Evolutionary conservation across 1,284 basidiomycete genomes (phyloP).

Genomic region (Sanguinoderma infundibulare): DNA sequence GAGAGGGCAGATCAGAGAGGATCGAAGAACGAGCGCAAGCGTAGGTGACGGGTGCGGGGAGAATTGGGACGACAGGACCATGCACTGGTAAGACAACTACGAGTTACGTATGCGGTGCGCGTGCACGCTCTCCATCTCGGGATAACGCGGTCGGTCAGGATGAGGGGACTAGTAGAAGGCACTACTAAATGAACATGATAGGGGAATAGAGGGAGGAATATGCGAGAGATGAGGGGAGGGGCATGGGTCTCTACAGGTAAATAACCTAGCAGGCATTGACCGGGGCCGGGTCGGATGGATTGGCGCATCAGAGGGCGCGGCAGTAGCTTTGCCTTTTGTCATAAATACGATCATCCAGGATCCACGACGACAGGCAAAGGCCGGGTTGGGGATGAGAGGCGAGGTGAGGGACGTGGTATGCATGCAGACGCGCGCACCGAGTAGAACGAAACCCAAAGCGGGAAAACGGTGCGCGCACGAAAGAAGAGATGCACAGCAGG

Average conservation of each 20-base stretch:
- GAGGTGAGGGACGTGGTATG: not conserved
- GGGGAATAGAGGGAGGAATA: not conserved
- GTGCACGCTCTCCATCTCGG: too few relatives aligned
- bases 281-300: not conserved
- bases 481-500: not conserved
- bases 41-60: not conserved
- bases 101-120: not conserved
- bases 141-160: not conserved
- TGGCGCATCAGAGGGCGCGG: slow-evolving; percentile 7
- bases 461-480: too few relatives aligned
- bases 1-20: not conserved
- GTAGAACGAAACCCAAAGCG: not conserved
- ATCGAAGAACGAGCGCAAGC: not conserved
- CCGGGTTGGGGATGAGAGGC: not conserved
- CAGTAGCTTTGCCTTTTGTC: slow-evolving; percentile 23
- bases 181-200: not conserved
- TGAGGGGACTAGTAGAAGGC: not conserved
- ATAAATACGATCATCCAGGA: slow-evolving; percentile 30
- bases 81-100: too few relatives aligned
- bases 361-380: not conserved
- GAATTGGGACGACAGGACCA: too few relatives aligned
- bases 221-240: not conserved
- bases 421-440: not conserved
- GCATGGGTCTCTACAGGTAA: slow-evolving; percentile 4
- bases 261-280: slow-evolving; percentile 1